Conservation (phyloP, 1,284 basidiomycete species). For the Ustilago nuda region DNA sequence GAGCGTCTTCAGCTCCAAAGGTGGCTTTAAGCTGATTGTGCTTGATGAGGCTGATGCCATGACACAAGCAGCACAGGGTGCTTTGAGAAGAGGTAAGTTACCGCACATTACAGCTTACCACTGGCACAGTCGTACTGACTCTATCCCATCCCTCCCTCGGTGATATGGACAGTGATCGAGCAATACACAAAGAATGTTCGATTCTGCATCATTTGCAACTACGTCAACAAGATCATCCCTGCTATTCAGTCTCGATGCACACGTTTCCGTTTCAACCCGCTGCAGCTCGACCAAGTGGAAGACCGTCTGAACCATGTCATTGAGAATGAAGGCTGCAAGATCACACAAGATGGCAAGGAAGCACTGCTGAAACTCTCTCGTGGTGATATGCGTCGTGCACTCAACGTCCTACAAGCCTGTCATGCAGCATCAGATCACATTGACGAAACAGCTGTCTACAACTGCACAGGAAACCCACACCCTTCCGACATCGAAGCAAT, state of each 20-base stretch:
- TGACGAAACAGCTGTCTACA: conserved; percentile 92
- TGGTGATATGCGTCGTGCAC: conserved; percentile 96
- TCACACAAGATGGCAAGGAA: conserved; percentile 86
- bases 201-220: conserved; percentile 99
- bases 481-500: conserved; percentile 92
- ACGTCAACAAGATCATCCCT: conserved; percentile 99
- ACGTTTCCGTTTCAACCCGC: conserved; percentile 91
- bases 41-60: conserved; percentile 99
- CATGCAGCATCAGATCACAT: conserved; percentile 91
- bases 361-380: conserved; percentile 91
- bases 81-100: conserved; percentile 73
- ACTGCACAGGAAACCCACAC: conserved; percentile 95
- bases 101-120: neutral
- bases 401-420: conserved; percentile 96
- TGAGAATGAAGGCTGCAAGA: conserved; percentile 83
- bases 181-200: conserved; percentile 98
- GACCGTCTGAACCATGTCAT: conserved; percentile 83
- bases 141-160: neutral
- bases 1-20: conserved; percentile 76
- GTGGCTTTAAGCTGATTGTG: conserved; percentile 90
- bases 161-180: conserved; percentile 78
- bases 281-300: conserved; percentile 87
- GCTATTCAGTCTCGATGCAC: conserved; percentile 99
- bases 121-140: neutral
- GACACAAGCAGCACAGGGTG: conserved; percentile 97